Evolutionary conservation across 169 alveolate species (phyloP), one percentile per base, ranked within the genome.

Genomic region (Theileria annulata): DNA sequence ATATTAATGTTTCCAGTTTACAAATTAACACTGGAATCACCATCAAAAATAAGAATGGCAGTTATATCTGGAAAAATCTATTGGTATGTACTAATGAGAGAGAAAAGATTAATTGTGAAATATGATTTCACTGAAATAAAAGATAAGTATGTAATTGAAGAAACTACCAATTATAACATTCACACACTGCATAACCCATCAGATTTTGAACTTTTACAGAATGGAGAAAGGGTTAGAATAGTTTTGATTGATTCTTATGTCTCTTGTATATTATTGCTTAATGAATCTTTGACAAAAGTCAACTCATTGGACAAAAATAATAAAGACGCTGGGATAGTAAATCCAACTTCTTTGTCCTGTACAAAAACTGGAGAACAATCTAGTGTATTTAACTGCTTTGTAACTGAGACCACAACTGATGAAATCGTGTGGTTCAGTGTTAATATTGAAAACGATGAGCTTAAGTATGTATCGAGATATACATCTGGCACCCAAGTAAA

Each of bases 271-370:
- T 1, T 28, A 8, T 19, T 80, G 54, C 66, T n/a, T 25, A 72
- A 75, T 37, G 70, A 4, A 0, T 9, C 10, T 1, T 21, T 80
- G 25, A 42, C 0, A 8, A 2, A 27, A 23, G 25, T 23, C 13
- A 3, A 28, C 0, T 17, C 27, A 42, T 13, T 74, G 12, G 56
- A 70, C 51, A 33, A 28, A 9, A 3, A 5, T 6, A 47, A 12
- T 9, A 25, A 51, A 15, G 19, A 13, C 5, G 23, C 30, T 17
- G 2, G 8, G 5, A n/a, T 69, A 17, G 35, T 42, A 9, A 37
- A 33, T 31, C 79, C 85, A 23, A 66, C 47, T 2, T 12, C 77
- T 31, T 42, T 80, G 15, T 28, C 88, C 27, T 80, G 88, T 47
- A 69, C 33, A 2, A 28, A 3, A 3, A 6, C 21, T 0, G 83